These are phyloP conservation scores for Leptographium procerum DNA, from an alignment of 2,329 filamentous ascomycete genomes.

Conservation along the genomic window DNA sequence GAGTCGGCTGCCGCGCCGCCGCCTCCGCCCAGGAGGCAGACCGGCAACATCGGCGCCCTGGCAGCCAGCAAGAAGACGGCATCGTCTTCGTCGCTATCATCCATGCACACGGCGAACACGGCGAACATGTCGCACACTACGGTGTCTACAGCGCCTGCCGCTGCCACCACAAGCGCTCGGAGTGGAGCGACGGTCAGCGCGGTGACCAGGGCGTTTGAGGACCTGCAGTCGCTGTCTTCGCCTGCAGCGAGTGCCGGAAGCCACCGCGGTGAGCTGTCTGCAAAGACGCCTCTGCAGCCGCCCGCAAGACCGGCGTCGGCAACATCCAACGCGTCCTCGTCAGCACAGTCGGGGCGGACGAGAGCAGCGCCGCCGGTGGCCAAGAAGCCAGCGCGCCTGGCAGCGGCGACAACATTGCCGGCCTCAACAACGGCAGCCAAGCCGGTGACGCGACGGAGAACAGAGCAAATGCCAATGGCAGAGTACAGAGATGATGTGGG, in stretches of 20 bases:
- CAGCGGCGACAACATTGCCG: conserved; percentile 13
- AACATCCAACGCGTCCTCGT: conserved; percentile 24
- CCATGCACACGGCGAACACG: conserved; percentile 22
- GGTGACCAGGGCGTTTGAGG: conserved; percentile 8
- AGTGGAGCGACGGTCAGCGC: conserved; percentile 4
- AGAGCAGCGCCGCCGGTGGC: conserved; percentile 45
- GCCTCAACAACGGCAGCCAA: not conserved
- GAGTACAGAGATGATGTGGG: not conserved
- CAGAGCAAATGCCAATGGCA: not conserved
- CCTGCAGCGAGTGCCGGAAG: not conserved
- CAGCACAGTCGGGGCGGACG: conserved; percentile 1
- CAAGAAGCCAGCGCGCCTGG: conserved; percentile 49
- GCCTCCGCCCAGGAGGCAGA: conserved; percentile 13
- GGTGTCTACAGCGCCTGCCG: not conserved
- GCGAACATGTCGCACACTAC: not conserved
- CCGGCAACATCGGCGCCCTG: conserved; percentile 7
- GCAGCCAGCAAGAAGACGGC: not conserved
- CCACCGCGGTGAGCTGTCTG: not conserved
- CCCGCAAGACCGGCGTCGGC: conserved; percentile 14
- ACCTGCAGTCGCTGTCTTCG: conserved; percentile 4
- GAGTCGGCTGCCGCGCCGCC: conserved; percentile 30
- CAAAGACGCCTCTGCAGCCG: not conserved
- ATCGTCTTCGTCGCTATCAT: conserved; percentile 21
- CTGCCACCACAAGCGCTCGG: not conserved
- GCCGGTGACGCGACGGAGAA: conserved; percentile 3